These are phyloP conservation scores for Micractinium conductrix DNA, from an alignment of 139 green algal species.

Conservation along the genomic window DNA sequence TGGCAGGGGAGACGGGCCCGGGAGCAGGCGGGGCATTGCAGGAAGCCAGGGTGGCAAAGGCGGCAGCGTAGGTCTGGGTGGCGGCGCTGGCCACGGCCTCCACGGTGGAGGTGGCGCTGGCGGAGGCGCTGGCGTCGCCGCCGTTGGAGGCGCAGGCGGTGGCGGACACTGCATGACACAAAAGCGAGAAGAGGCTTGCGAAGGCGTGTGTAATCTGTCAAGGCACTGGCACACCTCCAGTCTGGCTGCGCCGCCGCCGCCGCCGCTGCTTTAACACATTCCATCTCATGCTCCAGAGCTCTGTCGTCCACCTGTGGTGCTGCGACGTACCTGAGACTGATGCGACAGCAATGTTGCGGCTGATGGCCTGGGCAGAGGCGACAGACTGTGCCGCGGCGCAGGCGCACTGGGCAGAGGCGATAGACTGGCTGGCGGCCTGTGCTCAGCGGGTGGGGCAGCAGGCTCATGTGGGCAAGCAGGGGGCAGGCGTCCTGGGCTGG, in stretches of 20 bases:
- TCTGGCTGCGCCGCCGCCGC: no score
- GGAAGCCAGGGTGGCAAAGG: not conserved
- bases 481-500: no score
- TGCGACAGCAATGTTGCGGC: not conserved
- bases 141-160: conserved; percentile 5
- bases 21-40: not conserved
- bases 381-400: not conserved
- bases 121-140: not conserved
- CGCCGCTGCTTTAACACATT: no score
- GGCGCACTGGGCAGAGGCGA: not conserved
- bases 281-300: no score
- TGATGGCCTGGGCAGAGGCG: not conserved
- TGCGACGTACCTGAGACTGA: not conserved
- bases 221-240: not conserved
- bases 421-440: not conserved
- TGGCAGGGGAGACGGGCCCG: not conserved
- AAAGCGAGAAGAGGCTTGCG: not conserved
- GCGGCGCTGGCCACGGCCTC: not conserved
- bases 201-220: not conserved
- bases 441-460: no score
- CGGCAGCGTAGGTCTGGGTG: not conserved
- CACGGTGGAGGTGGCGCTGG: not conserved
- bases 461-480: no score
- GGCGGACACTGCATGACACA: not conserved
- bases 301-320: no score